Conservation (phyloP, 768 basidiomycete species). For the Sarcodon sp. region DNA sequence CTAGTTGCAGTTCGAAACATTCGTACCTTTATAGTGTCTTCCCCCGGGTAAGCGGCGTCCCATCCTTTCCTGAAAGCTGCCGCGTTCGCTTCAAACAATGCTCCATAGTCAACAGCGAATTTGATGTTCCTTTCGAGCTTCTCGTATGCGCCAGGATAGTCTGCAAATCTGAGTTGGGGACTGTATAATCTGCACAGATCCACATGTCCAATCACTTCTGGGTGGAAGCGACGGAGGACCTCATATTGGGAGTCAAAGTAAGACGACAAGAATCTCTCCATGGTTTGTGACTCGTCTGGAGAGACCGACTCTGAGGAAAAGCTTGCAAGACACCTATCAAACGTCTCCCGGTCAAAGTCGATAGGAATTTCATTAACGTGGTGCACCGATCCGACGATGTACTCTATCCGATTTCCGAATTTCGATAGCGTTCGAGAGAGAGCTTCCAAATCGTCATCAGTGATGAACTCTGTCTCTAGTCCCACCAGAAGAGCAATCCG, state of each 20-base stretch:
- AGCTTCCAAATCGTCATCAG: slow-evolving; percentile 44
- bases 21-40: slow-evolving; percentile 63
- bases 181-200: slow-evolving; percentile 85
- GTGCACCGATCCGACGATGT: slow-evolving; percentile 87
- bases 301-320: slow-evolving; percentile 9
- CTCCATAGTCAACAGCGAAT: slow-evolving; percentile 69
- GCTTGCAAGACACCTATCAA: slow-evolving; percentile 41
- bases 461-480: slow-evolving; percentile 87
- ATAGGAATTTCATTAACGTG: slow-evolving; percentile 83
- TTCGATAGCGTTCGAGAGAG: slow-evolving; percentile 39
- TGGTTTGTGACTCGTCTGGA: slow-evolving; percentile 12
- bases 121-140: slow-evolving; percentile 65
- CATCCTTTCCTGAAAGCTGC: slow-evolving; percentile 91
- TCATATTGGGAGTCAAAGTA: slow-evolving; percentile 85
- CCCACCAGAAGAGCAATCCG: slow-evolving; percentile 75
- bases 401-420: slow-evolving; percentile 52
- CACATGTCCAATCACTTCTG: slow-evolving; percentile 87
- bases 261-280: slow-evolving; percentile 35
- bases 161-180: slow-evolving; percentile 43
- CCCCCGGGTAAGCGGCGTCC: slow-evolving; percentile 71
- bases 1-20: slow-evolving; percentile 8
- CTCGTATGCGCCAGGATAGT: slow-evolving; percentile 45
- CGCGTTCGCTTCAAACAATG: slow-evolving; percentile 86
- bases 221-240: slow-evolving; percentile 56
- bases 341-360: slow-evolving; percentile 78